Conservation (phyloP, 2,329 filamentous ascomycete species). For the Endocalyx cinctus region DNA sequence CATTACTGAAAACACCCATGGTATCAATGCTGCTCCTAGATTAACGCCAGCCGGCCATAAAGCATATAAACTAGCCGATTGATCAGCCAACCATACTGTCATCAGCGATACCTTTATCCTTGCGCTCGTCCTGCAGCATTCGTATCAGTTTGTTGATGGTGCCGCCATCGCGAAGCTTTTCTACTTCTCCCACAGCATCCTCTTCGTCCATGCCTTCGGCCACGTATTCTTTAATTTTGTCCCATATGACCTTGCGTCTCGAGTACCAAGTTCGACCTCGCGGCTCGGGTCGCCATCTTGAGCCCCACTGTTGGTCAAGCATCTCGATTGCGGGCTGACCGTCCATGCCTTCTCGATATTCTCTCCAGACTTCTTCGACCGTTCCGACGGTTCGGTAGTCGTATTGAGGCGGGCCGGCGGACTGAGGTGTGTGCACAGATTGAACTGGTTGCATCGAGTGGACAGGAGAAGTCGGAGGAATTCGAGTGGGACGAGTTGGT, state of each 20-base stretch:
- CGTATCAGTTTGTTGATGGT: constrained; percentile 34
- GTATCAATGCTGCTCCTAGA: constrained; percentile 21
- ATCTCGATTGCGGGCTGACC: constrained; percentile 32
- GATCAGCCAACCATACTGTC: constrained; percentile 19
- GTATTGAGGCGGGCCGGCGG: constrained; percentile 27
- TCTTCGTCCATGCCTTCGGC: constrained; percentile 31
- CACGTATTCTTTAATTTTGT: constrained; percentile 33
- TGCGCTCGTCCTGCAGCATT: constrained; percentile 31
- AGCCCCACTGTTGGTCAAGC: constrained; percentile 30
- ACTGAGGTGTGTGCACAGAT: constrained; percentile 20
- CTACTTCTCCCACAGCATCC: constrained; percentile 29
- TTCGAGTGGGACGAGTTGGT: constrained; percentile 21
- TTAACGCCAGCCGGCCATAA: constrained; percentile 19
- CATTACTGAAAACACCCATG: constrained; percentile 18
- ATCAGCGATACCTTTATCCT: constrained; percentile 26
- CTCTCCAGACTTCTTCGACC: constrained; percentile 32
- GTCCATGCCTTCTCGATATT: constrained; percentile 31
- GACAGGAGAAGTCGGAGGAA: constrained; percentile 24
- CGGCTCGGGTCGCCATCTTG: constrained; percentile 32
- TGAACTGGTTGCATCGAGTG: constrained; percentile 22
- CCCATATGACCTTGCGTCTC: constrained; percentile 34
- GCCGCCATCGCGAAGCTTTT: constrained; percentile 30
- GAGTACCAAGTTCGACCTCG: constrained; percentile 34
- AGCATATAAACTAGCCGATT: constrained; percentile 8
- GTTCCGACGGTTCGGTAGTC: constrained; percentile 30